These are phyloP conservation scores for Arachis monticola DNA, from an alignment of 331 rosid species.

Conservation along the genomic window DNA sequence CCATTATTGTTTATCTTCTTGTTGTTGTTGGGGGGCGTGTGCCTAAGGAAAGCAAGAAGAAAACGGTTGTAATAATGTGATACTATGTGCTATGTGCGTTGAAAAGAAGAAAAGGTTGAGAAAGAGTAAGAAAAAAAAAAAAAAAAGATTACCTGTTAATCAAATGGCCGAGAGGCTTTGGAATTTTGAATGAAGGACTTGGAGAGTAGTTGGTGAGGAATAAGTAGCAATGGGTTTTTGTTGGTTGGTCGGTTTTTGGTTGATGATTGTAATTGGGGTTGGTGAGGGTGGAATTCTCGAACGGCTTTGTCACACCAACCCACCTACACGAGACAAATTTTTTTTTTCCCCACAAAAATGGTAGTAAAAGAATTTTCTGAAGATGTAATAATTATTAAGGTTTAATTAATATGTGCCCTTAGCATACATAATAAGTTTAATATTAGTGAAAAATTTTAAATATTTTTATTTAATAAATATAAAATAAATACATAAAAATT, in stretches of 20 bases:
- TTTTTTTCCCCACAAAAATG: no score
- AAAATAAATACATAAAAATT: no score
- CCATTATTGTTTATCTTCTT: slow-evolving; percentile 45
- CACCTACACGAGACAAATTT: no score
- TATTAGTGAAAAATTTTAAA: no score
- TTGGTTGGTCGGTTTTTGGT: background rate
- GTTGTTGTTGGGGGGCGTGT: background rate
- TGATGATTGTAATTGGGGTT: background rate
- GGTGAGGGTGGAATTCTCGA: background rate
- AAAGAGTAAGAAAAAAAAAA: background rate
- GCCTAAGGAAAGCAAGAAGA: background rate
- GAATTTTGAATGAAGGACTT: background rate
- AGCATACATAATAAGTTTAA: no score
- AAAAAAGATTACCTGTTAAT: background rate
- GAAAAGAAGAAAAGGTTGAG: background rate
- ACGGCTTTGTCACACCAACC: background rate
- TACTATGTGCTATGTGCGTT: background rate
- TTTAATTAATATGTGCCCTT: no score
- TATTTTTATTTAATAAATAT: no score
- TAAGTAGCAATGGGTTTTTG: background rate
- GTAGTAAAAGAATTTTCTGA: no score
- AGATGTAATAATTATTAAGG: no score
- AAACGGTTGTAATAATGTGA: background rate
- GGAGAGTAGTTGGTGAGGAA: background rate
- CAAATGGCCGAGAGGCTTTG: background rate